phyloP scores from a whole-genome alignment of 495 filamentous ascomycete genomes.

The Hypoxylon trugodes region DNA sequence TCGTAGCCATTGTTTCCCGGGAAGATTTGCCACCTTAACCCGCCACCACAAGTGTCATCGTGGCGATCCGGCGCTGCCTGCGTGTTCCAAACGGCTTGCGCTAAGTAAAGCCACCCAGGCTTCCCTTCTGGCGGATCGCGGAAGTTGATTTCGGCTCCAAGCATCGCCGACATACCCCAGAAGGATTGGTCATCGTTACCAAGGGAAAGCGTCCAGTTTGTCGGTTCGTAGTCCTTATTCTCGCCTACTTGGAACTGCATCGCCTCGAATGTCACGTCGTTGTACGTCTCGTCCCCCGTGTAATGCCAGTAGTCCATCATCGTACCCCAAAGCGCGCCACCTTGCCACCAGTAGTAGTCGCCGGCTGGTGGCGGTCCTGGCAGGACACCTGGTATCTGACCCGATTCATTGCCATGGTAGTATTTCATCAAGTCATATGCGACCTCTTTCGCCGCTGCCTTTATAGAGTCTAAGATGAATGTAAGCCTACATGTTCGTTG shows the following conservation, averaged over 20 bases:
- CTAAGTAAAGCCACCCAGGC: conserved; percentile 76
- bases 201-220: conserved; percentile 76
- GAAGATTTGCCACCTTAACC: conserved; percentile 86
- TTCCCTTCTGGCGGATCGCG: conserved; percentile 64
- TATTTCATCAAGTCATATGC: conserved; percentile 71
- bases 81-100: conserved; percentile 80
- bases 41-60: conserved; percentile 72
- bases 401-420: conserved; percentile 69
- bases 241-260: conserved; percentile 75
- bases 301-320: conserved; percentile 82
- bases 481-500: neutral
- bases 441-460: conserved; percentile 61
- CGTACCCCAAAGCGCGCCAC: conserved; percentile 76
- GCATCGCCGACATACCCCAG: conserved; percentile 79
- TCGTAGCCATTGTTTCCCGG: conserved; percentile 79
- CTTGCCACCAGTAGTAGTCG: conserved; percentile 73
- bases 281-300: conserved; percentile 76
- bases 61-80: conserved; percentile 66
- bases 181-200: conserved; percentile 88
- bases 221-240: conserved; percentile 70
- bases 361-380: conserved; percentile 60
- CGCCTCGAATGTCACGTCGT: conserved; percentile 66
- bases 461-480: conserved; percentile 60
- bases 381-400: conserved; percentile 71
- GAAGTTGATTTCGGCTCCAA: conserved; percentile 76